Percentiles rank a stretch among this genome's conserved stretches.
Evolutionary conservation across 106 monocot genomes (phyloP).

Genomic region (Dendrobium nobile): DNA sequence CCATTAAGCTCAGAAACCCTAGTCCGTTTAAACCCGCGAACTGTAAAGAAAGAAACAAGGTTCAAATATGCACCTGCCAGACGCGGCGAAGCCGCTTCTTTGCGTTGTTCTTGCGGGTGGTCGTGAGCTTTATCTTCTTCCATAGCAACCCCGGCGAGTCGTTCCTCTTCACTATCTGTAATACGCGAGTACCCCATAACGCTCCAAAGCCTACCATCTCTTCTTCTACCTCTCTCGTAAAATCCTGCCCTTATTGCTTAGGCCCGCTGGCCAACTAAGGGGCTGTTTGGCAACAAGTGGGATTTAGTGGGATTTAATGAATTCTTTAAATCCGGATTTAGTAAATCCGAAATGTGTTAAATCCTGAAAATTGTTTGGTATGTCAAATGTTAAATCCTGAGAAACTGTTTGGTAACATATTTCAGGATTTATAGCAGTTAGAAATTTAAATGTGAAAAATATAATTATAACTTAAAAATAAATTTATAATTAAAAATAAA

Average conservation of each 20-base stretch:
- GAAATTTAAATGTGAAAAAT: too few relatives aligned
- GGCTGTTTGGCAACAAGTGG: too few relatives aligned
- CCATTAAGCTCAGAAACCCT: not conserved
- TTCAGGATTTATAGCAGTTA: too few relatives aligned
- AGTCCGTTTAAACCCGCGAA: not conserved
- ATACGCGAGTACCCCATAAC: conserved; percentile 60
- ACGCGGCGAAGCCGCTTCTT: conserved; percentile 86
- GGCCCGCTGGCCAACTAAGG: too few relatives aligned
- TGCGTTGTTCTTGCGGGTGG: conserved; percentile 85
- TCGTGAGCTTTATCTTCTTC: conserved; percentile 91
- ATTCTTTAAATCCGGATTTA: too few relatives aligned
- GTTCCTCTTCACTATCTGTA: conserved; percentile 82
- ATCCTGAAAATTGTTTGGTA: too few relatives aligned
- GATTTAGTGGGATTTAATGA: too few relatives aligned
- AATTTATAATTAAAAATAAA: too few relatives aligned
- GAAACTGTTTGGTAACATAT: too few relatives aligned
- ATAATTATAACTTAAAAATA: too few relatives aligned
- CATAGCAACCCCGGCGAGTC: conserved; percentile 71
- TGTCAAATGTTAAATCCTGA: too few relatives aligned
- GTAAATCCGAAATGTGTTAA: too few relatives aligned
- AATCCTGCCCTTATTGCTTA: not conserved
- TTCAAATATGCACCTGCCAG: conserved; percentile 59
- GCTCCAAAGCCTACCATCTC: conserved; percentile 37
- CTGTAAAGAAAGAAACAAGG: not conserved
- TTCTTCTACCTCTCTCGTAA: not conserved